Evolutionary conservation across 2,329 filamentous ascomycete genomes (phyloP).

Genomic region (Penicillium sp.): DNA sequence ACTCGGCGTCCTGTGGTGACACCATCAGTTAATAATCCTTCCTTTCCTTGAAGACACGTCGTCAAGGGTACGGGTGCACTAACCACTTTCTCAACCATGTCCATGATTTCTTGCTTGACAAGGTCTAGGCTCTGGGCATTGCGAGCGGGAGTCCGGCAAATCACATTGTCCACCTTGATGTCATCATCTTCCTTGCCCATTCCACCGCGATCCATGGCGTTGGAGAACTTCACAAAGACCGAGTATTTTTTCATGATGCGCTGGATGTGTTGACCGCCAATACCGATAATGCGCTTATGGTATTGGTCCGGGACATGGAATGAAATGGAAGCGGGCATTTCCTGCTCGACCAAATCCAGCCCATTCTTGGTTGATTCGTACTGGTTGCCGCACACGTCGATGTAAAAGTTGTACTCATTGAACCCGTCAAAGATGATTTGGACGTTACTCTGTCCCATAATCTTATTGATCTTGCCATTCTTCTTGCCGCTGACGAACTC

Average conservation of each 20-base stretch:
- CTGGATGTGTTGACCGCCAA: constrained; percentile 96
- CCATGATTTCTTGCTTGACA: constrained; percentile 97
- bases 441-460: constrained; percentile 98
- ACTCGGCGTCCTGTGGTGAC: constrained; percentile 72
- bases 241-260: constrained; percentile 99
- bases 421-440: constrained; percentile 99
- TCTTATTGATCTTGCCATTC: constrained; percentile 99
- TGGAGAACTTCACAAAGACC: constrained; percentile 98
- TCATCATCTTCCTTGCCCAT: constrained; percentile 95
- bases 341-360: constrained; percentile 87
- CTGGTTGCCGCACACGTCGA: constrained; percentile 85
- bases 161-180: constrained; percentile 97
- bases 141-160: constrained; percentile 91
- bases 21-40: background rate
- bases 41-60: constrained; percentile 3
- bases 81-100: constrained; percentile 95
- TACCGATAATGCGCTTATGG: constrained; percentile 98
- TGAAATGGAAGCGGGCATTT: constrained; percentile 98
- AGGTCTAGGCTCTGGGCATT: constrained; percentile 95
- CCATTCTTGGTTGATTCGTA: constrained; percentile 95
- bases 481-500: constrained; percentile 99
- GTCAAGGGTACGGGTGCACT: constrained; percentile 40
- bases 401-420: constrained; percentile 99
- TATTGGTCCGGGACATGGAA: constrained; percentile 99
- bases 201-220: constrained; percentile 94